phyloP scores from a whole-genome alignment of 768 basidiomycete species.

The Rhodotorula diobovata region DNA sequence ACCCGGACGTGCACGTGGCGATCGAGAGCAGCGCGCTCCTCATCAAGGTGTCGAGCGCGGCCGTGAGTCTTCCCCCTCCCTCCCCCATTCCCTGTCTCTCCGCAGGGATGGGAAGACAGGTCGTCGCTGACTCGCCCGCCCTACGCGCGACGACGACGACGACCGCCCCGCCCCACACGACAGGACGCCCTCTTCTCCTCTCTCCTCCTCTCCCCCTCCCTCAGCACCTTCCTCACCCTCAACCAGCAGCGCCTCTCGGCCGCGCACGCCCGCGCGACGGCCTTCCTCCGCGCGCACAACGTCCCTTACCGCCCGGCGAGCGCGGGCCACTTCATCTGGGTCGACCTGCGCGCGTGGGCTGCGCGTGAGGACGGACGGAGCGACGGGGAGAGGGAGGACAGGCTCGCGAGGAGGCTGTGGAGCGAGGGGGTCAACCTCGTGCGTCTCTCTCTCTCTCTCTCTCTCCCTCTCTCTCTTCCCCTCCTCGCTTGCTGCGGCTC shows the following conservation, averaged over 20 bases:
- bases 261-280: slow-evolving; percentile 30
- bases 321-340: slow-evolving; percentile 40
- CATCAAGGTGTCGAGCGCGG: slow-evolving; percentile 42
- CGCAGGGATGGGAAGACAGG: too few species aligned
- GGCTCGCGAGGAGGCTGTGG: slow-evolving; percentile 5
- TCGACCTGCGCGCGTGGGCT: slow-evolving; percentile 30
- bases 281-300: slow-evolving; percentile 26
- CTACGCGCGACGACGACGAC: background rate
- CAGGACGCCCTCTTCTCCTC: slow-evolving; percentile 41
- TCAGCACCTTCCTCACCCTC: slow-evolving; percentile 36
- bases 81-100: background rate
- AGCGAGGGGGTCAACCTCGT: slow-evolving; percentile 23
- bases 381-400: slow-evolving; percentile 9
- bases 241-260: slow-evolving; percentile 28
- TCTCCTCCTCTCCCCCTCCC: slow-evolving; percentile 29
- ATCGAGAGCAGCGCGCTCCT: slow-evolving; percentile 38
- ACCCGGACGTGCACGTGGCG: slow-evolving; percentile 38
- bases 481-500: too few species aligned
- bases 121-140: too few species aligned
- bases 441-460: background rate
- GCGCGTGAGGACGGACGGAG: slow-evolving; percentile 4
- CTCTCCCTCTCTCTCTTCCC: background rate
- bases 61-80: slow-evolving; percentile 17
- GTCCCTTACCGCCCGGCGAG: slow-evolving; percentile 36
- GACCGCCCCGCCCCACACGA: background rate